Evolutionary conservation across 106 monocot genomes (phyloP).

Genomic region (Hemerocallis citrina): DNA sequence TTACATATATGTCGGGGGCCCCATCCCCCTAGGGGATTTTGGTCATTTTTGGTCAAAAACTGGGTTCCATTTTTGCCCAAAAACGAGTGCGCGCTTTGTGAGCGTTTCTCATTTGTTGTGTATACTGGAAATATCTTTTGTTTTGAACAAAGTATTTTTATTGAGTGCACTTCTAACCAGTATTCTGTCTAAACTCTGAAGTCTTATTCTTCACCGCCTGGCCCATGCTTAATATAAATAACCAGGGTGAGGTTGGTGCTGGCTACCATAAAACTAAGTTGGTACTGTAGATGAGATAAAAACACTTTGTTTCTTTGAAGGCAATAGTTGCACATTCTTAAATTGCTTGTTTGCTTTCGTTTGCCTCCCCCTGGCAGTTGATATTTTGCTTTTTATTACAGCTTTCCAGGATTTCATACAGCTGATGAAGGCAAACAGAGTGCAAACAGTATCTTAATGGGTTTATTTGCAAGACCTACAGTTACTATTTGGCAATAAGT

Average conservation of each 20-base stretch:
- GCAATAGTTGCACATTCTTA: background rate
- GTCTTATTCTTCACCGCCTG: no score
- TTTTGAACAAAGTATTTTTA: no score
- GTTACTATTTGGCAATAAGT: background rate
- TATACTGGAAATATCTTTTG: no score
- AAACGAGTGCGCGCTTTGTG: no score
- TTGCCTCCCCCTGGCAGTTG: background rate
- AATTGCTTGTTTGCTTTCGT: background rate
- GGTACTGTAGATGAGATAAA: no score
- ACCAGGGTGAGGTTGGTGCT: background rate
- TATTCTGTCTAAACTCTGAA: background rate
- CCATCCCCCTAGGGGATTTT: no score
- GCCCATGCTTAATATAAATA: background rate
- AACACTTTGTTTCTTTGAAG: no score
- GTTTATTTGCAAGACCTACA: background rate
- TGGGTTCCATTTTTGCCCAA: no score
- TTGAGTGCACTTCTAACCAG: no score
- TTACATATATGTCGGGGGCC: no score
- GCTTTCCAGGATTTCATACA: slow-evolving; percentile 4
- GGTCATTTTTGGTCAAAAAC: no score
- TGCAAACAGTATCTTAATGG: background rate
- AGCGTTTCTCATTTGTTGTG: no score
- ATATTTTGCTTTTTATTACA: background rate
- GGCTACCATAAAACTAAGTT: background rate
- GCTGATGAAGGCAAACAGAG: slow-evolving; percentile 12